Evolutionary conservation across 2,329 filamentous ascomycete genomes (phyloP), one percentile per base, ranked within the genome.

Genomic region (Fusarium vanettenii): DNA sequence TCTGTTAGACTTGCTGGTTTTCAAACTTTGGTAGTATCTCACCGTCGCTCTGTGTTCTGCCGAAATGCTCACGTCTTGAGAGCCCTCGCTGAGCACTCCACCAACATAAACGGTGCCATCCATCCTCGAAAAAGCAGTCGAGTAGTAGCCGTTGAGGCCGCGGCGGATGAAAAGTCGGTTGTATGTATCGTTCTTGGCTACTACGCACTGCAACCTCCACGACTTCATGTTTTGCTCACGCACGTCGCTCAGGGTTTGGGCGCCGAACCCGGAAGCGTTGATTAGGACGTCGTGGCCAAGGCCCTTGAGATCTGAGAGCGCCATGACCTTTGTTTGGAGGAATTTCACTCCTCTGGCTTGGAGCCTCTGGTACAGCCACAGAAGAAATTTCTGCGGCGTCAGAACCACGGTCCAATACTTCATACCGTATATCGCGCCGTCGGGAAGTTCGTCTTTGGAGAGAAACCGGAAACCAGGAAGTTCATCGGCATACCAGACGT

Each of bases 401-500:
- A 56, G 11, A 31, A 56, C 50, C 25, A 56, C 50, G 11, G 50
- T 56, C 27, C 27, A 8, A 29, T 35, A 35, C n/a, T 56, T 35
- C 50, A 56, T 56, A 1, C 50, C 50, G 50, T 56, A 56, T 13
- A 56, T 56, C n/a, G 50, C 50, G 7, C 50, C 50, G 10, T 16
- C 10, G n/a, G 50, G 29, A 10, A 56, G 50, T 14, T 56, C 50
- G 9, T 56, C 10, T 11, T 56, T 20, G 18, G 50, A 18, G 9
- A 56, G 25, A 3, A 56, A 56, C 6, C 50, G 50, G n/a, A 56
- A 56, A 3, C 18, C 50, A 5, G 50, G 50, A 5, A 56, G 27
- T 56, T 56, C 22, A 14, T 35, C 27, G 50, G 50, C 50, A 20
- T 56, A 56, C 50, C 71, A 76, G 8, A 69, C 66, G 5, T 65